These are phyloP conservation scores for Didymellaceae sp. DNA, from an alignment of 2,329 filamentous ascomycete genomes.

Conservation along the genomic window DNA sequence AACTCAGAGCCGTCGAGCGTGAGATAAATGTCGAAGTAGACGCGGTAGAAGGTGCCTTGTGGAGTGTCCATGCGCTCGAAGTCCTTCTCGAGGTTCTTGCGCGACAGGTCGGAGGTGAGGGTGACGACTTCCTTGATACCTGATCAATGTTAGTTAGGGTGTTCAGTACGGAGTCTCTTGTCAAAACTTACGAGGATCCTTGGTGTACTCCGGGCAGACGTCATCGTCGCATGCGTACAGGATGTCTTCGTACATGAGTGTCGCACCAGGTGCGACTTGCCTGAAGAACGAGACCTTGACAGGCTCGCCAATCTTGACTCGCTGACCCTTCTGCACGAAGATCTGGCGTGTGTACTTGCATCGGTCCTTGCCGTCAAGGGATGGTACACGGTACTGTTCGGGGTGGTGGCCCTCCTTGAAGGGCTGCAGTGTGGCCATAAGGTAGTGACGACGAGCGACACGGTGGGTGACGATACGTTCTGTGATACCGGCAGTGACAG, in stretches of 20 bases:
- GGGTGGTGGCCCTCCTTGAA: conserved; percentile 99
- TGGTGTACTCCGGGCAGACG: conserved; percentile 97
- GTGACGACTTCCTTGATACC: conserved; percentile 99
- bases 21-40: conserved; percentile 76
- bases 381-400: conserved; percentile 96
- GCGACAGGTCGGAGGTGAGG: conserved; percentile 92
- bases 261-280: conserved; percentile 95
- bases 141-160: conserved; percentile 47
- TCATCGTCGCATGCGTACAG: conserved; percentile 97
- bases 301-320: conserved; percentile 98
- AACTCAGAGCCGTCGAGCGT: conserved; percentile 97
- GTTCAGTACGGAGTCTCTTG: neutral
- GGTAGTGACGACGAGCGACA: conserved; percentile 95
- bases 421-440: conserved; percentile 97
- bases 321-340: conserved; percentile 97
- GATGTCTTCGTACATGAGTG: conserved; percentile 99
- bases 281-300: conserved; percentile 99
- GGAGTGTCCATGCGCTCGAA: conserved; percentile 99
- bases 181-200: conserved; percentile 88
- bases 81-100: conserved; percentile 98
- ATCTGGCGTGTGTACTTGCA: conserved; percentile 99
- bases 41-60: conserved; percentile 73
- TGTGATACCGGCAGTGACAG: conserved; percentile 96
- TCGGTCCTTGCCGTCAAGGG: conserved; percentile 92
- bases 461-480: conserved; percentile 96